Evolutionary conservation across 306 rosid species (phyloP).

Genomic region (Quillaja saponaria): DNA sequence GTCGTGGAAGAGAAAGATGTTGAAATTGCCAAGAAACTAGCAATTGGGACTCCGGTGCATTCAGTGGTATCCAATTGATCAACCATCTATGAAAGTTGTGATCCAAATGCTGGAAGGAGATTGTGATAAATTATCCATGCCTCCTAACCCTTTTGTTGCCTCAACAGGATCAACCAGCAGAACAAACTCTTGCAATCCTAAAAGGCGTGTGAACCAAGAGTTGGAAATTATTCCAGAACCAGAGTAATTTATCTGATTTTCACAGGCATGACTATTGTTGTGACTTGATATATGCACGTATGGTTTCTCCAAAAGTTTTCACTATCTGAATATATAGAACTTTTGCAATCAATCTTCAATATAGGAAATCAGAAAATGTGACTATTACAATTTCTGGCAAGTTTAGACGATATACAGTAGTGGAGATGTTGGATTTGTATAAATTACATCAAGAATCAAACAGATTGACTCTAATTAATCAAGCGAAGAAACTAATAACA

Average conservation of each 20-base stretch:
- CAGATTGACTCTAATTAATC: no score
- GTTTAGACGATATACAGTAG: no score
- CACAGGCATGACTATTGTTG: no score
- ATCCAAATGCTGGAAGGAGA: slow-evolving; percentile 27
- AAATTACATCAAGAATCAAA: no score
- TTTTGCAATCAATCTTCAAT: no score
- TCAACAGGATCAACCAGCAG: neutral
- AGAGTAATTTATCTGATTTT: neutral
- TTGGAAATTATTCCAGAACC: slow-evolving; percentile 4
- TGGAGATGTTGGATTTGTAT: no score
- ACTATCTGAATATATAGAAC: no score
- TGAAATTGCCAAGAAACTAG: slow-evolving; percentile 11
- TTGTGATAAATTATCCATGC: neutral
- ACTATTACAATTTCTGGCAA: no score
- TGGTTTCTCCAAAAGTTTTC: no score
- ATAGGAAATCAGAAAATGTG: no score
- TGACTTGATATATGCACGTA: no score
- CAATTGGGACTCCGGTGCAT: neutral
- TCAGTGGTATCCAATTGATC: slow-evolving; percentile 26
- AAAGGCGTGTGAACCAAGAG: neutral
- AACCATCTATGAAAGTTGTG: slow-evolving; percentile 26
- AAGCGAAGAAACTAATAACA: no score
- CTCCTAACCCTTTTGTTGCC: slow-evolving; percentile 28
- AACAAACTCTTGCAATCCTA: neutral
- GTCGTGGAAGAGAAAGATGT: slow-evolving; percentile 3